phyloP scores from a whole-genome alignment of 768 basidiomycete genomes.

The Ephemerocybe angulata region DNA sequence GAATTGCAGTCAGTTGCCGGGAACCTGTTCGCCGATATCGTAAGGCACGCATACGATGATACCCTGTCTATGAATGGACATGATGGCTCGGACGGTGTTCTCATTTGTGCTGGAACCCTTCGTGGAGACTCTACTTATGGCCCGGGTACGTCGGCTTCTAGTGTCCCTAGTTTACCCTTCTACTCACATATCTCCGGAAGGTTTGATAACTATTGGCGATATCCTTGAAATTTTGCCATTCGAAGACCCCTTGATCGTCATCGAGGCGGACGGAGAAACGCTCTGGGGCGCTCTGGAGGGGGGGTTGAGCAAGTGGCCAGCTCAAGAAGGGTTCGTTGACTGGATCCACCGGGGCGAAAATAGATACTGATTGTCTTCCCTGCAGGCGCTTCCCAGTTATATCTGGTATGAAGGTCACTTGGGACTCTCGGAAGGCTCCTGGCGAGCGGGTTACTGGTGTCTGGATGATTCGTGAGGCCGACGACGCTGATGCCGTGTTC shows the following conservation, averaged over 20 bases:
- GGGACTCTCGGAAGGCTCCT: conserved; percentile 77
- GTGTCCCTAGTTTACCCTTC: background rate
- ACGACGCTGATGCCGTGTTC: conserved; percentile 32
- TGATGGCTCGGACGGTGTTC: conserved; percentile 72
- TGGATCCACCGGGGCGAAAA: background rate
- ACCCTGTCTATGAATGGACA: conserved; percentile 52
- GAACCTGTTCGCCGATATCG: conserved; percentile 85
- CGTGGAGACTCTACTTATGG: conserved; percentile 85
- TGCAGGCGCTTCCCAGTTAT: conserved; percentile 83
- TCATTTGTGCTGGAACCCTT: conserved; percentile 80
- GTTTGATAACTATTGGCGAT: conserved; percentile 77
- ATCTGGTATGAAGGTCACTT: conserved; percentile 78
- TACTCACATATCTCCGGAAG: conserved; percentile 33
- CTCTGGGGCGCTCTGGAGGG: conserved; percentile 80
- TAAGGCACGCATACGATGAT: conserved; percentile 80
- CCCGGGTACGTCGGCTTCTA: conserved; percentile 46
- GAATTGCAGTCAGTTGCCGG: conserved; percentile 54
- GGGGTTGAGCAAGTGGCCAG: conserved; percentile 73
- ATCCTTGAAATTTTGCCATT: conserved; percentile 88
- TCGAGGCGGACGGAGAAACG: conserved; percentile 73
- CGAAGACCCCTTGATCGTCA: conserved; percentile 77
- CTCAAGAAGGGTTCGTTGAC: conserved; percentile 75
- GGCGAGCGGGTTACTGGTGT: conserved; percentile 73
- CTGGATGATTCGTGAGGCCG: conserved; percentile 50
- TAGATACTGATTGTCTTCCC: background rate